Evolutionary conservation across 1,139 yeast species (phyloP).

Genomic region (Yamadazyma triangularis): DNA sequence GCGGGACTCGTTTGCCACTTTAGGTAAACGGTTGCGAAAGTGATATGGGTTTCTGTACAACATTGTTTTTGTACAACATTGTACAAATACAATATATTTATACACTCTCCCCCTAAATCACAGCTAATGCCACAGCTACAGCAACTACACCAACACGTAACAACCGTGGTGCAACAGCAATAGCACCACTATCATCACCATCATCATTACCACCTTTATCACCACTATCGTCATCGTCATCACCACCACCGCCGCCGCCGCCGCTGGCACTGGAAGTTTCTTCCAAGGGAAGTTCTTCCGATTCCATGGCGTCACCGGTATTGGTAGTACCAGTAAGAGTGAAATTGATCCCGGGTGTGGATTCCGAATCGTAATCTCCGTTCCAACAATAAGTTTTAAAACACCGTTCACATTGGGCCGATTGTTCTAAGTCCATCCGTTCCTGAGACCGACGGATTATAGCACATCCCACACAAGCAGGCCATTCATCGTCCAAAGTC

Average conservation of each 20-base stretch:
- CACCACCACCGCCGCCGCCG: conserved; percentile 1
- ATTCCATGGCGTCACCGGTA: conserved; percentile 19
- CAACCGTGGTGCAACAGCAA: no score
- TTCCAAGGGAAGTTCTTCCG: neutral
- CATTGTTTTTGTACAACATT: no score
- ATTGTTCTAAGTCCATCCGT: conserved; percentile 56
- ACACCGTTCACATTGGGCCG: conserved; percentile 72
- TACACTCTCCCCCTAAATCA: no score
- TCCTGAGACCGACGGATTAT: conserved; percentile 79
- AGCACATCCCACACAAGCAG: conserved; percentile 85
- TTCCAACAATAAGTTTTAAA: conserved; percentile 82
- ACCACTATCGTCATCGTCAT: conserved; percentile 4
- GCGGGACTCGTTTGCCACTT: no score
- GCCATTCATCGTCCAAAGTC: conserved; percentile 71
- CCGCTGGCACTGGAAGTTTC: conserved; percentile 2
- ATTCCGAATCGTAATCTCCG: conserved; percentile 35
- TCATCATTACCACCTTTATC: conserved; percentile 3
- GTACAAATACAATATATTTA: no score
- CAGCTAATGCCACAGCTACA: no score
- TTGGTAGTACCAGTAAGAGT: conserved; percentile 45
- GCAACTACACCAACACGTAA: no score
- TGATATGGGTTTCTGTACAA: no score
- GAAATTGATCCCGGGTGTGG: conserved; percentile 32
- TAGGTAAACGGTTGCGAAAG: no score
- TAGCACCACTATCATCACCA: conserved; percentile 1